phyloP scores from a whole-genome alignment of 176 grass and related monocot species.

The Lolium perenne region DNA sequence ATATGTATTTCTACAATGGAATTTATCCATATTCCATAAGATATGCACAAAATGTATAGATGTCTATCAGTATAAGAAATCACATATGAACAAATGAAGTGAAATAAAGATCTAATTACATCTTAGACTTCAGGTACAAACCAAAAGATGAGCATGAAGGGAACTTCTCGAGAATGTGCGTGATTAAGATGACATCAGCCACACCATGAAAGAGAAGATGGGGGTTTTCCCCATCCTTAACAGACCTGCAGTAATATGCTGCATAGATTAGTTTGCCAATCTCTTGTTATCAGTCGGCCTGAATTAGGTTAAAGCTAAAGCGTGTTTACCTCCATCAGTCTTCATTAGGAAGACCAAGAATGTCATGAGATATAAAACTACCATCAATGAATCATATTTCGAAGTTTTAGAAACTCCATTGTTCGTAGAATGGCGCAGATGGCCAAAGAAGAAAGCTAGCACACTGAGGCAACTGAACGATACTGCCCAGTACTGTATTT shows the following conservation, averaged over 20 bases:
- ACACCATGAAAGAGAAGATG: conserved; percentile 70
- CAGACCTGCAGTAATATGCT: conserved; percentile 49
- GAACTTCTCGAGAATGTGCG: conserved; percentile 76
- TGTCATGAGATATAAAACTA: conserved; percentile 44
- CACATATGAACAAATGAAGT: neutral
- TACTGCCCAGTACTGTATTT: conserved; percentile 37
- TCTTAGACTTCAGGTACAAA: conserved; percentile 72
- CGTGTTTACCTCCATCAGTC: conserved; percentile 51
- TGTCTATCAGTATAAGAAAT: neutral
- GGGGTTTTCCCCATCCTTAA: conserved; percentile 37
- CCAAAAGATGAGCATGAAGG: conserved; percentile 96
- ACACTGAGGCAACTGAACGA: neutral
- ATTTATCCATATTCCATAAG: no score
- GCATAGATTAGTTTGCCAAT: conserved; percentile 15
- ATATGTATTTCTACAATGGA: no score
- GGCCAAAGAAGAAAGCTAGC: conserved; percentile 68
- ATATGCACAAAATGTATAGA: no score
- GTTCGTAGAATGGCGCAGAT: conserved; percentile 43
- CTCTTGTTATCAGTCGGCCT: conserved; percentile 20
- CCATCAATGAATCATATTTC: conserved; percentile 43
- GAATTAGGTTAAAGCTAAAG: neutral
- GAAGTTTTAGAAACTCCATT: conserved; percentile 44
- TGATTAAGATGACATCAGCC: conserved; percentile 74
- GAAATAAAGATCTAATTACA: conserved; percentile 9
- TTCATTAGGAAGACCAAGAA: conserved; percentile 51